These are phyloP conservation scores for Termitomyces sp. DNA, from an alignment of 768 basidiomycete species.

Conservation along the genomic window DNA sequence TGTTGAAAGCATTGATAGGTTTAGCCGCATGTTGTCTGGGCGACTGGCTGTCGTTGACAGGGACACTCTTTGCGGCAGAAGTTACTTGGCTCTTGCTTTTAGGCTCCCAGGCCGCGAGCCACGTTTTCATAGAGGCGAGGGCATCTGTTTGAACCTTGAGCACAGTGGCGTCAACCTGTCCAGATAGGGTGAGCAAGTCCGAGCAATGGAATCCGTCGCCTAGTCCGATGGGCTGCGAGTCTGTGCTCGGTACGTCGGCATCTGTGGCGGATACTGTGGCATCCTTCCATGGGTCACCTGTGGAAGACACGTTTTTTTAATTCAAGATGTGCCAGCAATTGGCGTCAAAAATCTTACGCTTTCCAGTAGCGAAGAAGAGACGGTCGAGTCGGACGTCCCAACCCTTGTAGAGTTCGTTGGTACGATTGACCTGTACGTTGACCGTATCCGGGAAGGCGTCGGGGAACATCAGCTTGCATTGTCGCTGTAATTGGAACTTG, in stretches of 20 bases:
- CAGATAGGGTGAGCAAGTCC: constrained; percentile 40
- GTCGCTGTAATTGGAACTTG: constrained; percentile 34
- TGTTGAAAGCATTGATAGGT: background rate
- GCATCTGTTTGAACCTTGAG: constrained; percentile 46
- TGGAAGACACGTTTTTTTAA: background rate
- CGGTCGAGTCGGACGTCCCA: constrained; percentile 54
- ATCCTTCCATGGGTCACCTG: constrained; percentile 71
- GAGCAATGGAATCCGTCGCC: constrained; percentile 67
- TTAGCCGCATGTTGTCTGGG: background rate
- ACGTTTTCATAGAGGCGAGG: constrained; percentile 47
- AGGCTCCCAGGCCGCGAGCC: constrained; percentile 35
- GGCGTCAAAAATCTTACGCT: constrained; percentile 36
- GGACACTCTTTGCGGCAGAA: background rate
- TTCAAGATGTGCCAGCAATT: background rate
- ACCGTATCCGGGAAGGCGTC: constrained; percentile 44
- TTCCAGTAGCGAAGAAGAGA: constrained; percentile 66
- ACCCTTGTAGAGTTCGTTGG: constrained; percentile 48
- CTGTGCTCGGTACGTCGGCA: constrained; percentile 37
- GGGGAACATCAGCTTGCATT: constrained; percentile 65
- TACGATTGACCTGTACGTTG: constrained; percentile 32
- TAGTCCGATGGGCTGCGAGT: constrained; percentile 48
- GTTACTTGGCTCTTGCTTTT: background rate
- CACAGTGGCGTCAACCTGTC: constrained; percentile 44
- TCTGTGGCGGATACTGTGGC: constrained; percentile 58
- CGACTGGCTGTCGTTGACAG: background rate